These are phyloP conservation scores for Penicillium silybi DNA, from an alignment of 495 filamentous ascomycete species.

Conservation along the genomic window DNA sequence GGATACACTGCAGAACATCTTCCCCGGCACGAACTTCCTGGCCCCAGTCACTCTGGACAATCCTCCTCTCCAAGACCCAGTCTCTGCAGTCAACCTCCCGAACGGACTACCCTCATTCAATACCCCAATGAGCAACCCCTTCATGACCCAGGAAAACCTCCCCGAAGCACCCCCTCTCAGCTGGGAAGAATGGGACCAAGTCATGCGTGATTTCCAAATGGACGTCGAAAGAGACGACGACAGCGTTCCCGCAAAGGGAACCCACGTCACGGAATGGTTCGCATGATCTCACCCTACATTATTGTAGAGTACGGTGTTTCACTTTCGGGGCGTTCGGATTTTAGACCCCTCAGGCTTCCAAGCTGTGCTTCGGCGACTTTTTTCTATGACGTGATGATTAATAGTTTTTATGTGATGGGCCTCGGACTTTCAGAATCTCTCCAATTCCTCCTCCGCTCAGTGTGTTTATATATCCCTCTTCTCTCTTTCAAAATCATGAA, in stretches of 20 bases:
- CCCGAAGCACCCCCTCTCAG: slow-evolving; percentile 14
- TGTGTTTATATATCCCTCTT: slow-evolving; percentile 6
- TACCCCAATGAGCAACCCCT: slow-evolving; percentile 6
- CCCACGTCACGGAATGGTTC: slow-evolving; percentile 35
- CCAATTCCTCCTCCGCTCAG: slow-evolving; percentile 11
- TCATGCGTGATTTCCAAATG: slow-evolving; percentile 49
- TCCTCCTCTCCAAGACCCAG: slow-evolving; percentile 2
- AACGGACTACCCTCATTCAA: slow-evolving; percentile 3
- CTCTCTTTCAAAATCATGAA: not conserved
- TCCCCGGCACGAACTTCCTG: slow-evolving; percentile 30
- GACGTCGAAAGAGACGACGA: slow-evolving; percentile 32
- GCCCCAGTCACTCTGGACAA: slow-evolving; percentile 11
- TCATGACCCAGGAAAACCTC: slow-evolving; percentile 10
- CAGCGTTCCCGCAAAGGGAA: slow-evolving; percentile 13
- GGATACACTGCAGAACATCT: slow-evolving; percentile 26
- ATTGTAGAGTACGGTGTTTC: not conserved
- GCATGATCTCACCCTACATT: slow-evolving; percentile 7
- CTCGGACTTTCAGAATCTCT: not conserved
- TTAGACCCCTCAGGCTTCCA: not conserved
- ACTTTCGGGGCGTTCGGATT: not conserved
- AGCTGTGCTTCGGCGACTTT: not conserved
- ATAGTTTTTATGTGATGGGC: not conserved
- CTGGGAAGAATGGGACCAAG: slow-evolving; percentile 49
- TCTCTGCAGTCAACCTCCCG: slow-evolving; percentile 3
- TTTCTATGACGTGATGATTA: slow-evolving; percentile 6